These are phyloP conservation scores for Straminergon stramineum DNA, from an alignment of 225 moss, liverwort and hornwort species.

Conservation along the genomic window DNA sequence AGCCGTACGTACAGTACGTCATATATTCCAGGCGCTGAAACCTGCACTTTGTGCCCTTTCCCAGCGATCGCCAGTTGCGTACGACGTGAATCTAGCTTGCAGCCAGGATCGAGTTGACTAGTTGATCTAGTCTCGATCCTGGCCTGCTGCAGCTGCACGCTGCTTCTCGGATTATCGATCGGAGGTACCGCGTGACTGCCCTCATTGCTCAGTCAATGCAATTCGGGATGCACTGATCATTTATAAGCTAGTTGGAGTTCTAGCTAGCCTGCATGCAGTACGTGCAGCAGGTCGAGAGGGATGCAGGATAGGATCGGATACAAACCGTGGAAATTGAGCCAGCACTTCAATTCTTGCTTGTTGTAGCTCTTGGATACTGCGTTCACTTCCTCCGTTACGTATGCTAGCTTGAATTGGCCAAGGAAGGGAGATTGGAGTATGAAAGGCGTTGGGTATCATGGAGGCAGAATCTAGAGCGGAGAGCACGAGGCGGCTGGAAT, in stretches of 20 bases:
- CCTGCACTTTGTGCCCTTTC: not conserved
- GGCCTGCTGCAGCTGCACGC: not conserved
- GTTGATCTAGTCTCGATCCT: not conserved
- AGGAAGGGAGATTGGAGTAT: not conserved
- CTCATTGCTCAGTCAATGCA: not conserved
- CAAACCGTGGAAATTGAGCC: no score
- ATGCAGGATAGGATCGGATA: not conserved
- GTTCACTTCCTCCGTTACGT: not conserved
- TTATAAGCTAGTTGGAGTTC: not conserved
- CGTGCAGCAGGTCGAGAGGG: not conserved
- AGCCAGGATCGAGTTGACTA: not conserved
- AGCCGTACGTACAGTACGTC: no score
- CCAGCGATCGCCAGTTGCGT: not conserved
- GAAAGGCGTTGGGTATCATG: not conserved
- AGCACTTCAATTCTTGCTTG: not conserved
- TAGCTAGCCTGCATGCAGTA: no score
- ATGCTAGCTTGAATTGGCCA: no score
- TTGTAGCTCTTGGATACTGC: not conserved
- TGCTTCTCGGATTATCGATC: not conserved
- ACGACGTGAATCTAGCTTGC: not conserved
- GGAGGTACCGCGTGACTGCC: not conserved
- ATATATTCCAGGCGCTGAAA: not conserved
- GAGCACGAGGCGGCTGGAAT: not conserved
- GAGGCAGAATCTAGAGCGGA: not conserved
- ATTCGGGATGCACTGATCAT: not conserved